Percentiles rank a stretch among this genome's conserved stretches.
Conservation (phyloP, 345 rosid species). For the Populus nigra region DNA sequence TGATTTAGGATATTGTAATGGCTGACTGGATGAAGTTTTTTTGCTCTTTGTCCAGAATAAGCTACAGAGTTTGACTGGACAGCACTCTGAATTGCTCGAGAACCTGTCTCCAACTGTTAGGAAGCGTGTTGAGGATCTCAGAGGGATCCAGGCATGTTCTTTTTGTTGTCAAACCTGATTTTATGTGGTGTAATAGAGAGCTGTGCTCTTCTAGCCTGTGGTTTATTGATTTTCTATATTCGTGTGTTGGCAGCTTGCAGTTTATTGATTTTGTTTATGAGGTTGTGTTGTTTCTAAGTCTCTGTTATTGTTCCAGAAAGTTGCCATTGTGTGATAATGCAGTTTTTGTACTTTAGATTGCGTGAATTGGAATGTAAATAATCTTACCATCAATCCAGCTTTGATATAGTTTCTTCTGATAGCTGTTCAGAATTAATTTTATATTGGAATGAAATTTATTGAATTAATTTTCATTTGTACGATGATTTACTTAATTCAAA, state of each 20-base stretch:
- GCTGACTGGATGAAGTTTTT: neutral
- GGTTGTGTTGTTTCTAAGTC: neutral
- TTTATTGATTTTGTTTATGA: neutral
- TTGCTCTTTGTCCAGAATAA: slow-evolving; percentile 50
- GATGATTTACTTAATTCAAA: neutral
- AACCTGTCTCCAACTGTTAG: slow-evolving; percentile 54
- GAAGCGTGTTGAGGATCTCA: slow-evolving; percentile 87
- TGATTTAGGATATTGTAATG: neutral
- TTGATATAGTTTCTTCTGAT: neutral
- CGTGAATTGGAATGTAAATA: neutral
- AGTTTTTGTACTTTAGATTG: neutral
- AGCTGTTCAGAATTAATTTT: neutral
- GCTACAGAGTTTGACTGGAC: slow-evolving; percentile 77
- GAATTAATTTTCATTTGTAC: neutral
- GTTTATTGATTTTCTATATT: neutral
- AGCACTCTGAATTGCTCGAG: slow-evolving; percentile 71
- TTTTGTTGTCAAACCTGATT: neutral
- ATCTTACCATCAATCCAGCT: neutral
- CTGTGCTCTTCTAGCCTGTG: neutral
- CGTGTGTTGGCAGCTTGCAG: neutral
- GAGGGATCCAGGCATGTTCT: slow-evolving; percentile 74
- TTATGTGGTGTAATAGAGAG: neutral
- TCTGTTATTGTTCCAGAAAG: neutral
- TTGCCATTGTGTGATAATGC: neutral
- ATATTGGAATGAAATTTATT: neutral